Percentiles rank a stretch among this genome's conserved stretches.
phyloP scores from a whole-genome alignment of 2,329 filamentous ascomycete genomes.

The Nothopassalora personata region DNA sequence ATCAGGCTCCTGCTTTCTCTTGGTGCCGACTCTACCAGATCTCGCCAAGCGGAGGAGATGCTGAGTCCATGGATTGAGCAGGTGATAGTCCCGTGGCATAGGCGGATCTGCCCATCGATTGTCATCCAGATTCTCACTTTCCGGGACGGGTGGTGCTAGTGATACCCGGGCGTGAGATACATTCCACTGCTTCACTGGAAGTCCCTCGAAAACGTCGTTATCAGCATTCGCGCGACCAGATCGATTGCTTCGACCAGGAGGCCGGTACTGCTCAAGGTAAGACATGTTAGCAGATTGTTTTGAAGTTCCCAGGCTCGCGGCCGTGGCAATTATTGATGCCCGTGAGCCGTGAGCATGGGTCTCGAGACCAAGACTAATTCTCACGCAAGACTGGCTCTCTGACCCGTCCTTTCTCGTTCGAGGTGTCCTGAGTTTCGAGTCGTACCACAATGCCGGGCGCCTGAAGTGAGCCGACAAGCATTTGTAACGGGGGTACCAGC shows the following conservation, averaged over 20 bases:
- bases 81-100: slow-evolving; percentile 80
- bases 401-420: too few relatives aligned
- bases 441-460: neutral
- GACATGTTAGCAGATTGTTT: slow-evolving; percentile 14
- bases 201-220: slow-evolving; percentile 64
- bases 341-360: neutral
- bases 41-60: slow-evolving; percentile 76
- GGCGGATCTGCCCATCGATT: slow-evolving; percentile 75
- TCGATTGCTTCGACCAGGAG: slow-evolving; percentile 53
- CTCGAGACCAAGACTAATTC: too few relatives aligned
- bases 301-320: neutral
- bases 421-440: neutral
- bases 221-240: slow-evolving; percentile 55
- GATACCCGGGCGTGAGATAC: slow-evolving; percentile 39
- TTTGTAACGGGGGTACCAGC: neutral
- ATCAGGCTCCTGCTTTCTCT: slow-evolving; percentile 56
- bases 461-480: neutral
- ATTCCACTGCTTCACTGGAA: slow-evolving; percentile 88
- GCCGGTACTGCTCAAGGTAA: slow-evolving; percentile 45
- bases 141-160: slow-evolving; percentile 28
- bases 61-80: slow-evolving; percentile 73
- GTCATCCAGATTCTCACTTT: slow-evolving; percentile 32
- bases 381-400: too few relatives aligned
- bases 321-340: neutral
- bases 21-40: slow-evolving; percentile 55